These are phyloP conservation scores for Viola pubescens DNA, from an alignment of 441 rosid genomes.

Conservation along the genomic window DNA sequence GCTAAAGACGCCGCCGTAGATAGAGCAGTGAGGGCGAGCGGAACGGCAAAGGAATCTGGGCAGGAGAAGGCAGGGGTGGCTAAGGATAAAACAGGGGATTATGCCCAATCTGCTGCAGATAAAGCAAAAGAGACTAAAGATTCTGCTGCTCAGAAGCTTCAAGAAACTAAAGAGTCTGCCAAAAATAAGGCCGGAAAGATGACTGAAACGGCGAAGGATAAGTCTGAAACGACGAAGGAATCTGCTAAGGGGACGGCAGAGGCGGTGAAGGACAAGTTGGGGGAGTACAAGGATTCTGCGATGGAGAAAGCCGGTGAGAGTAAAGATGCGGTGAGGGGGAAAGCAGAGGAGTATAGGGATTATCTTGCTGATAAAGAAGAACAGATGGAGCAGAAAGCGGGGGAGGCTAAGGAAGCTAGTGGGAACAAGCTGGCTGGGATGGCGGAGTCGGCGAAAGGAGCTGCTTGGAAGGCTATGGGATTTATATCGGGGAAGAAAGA, in stretches of 20 bases:
- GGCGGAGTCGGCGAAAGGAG: slow-evolving; percentile 41
- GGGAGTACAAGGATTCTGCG: slow-evolving; percentile 35
- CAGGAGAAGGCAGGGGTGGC: slow-evolving; percentile 19
- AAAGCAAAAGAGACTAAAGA: slow-evolving; percentile 14
- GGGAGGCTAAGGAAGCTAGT: slow-evolving; percentile 25
- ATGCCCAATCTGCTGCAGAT: slow-evolving; percentile 34
- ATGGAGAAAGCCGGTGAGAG: slow-evolving; percentile 42
- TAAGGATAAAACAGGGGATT: slow-evolving; percentile 25
- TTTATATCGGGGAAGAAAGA: slow-evolving; percentile 51
- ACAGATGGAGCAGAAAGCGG: slow-evolving; percentile 26
- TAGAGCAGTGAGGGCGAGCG: slow-evolving; percentile 23
- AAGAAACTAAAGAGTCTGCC: no score
- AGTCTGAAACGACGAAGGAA: slow-evolving; percentile 29
- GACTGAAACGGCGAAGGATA: no score
- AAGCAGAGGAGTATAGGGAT: slow-evolving; percentile 25
- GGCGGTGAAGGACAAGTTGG: slow-evolving; percentile 32
- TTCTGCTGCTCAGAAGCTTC: no score
- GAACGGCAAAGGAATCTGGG: slow-evolving; percentile 29
- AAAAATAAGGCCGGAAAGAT: no score
- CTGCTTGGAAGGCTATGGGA: slow-evolving; percentile 51
- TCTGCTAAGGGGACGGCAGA: slow-evolving; percentile 33
- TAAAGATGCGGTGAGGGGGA: slow-evolving; percentile 42
- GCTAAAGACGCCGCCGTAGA: slow-evolving; percentile 37
- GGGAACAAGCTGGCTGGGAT: slow-evolving; percentile 40
- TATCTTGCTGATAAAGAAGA: slow-evolving; percentile 21